These are phyloP conservation scores for Macaranga tanarius DNA, from an alignment of 441 rosid genomes.

Conservation along the genomic window DNA sequence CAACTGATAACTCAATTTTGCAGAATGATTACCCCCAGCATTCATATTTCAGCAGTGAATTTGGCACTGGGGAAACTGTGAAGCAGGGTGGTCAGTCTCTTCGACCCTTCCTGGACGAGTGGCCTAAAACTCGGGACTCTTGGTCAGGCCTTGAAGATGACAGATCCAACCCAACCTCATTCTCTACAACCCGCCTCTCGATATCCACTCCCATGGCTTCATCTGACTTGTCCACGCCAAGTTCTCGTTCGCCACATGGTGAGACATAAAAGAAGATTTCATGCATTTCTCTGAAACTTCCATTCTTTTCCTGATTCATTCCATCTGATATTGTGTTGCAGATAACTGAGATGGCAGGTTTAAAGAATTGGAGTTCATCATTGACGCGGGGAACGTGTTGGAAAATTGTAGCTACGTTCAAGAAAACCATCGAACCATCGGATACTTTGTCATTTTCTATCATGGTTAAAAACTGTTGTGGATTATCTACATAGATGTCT, in stretches of 20 bases:
- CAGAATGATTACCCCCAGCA: constrained; percentile 41
- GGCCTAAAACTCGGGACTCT: constrained; percentile 49
- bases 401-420: background rate
- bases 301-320: constrained; percentile 4
- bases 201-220: constrained; percentile 58
- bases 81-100: constrained; percentile 51
- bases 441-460: background rate
- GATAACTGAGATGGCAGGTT: constrained; percentile 27
- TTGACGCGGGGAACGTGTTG: background rate
- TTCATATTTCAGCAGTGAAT: constrained; percentile 32
- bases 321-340: constrained; percentile 22
- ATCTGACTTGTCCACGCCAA: constrained; percentile 42
- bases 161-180: constrained; percentile 44
- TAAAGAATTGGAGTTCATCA: background rate
- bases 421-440: background rate
- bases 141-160: constrained; percentile 55
- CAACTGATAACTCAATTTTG: constrained; percentile 32
- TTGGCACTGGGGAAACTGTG: constrained; percentile 31
- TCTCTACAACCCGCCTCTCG: constrained; percentile 58
- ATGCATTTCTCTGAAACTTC: background rate
- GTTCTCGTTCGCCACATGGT: constrained; percentile 49
- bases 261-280: constrained; percentile 9
- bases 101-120: constrained; percentile 59
- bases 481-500: background rate
- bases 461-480: constrained; percentile 11